Conservation (phyloP, 2,329 filamentous ascomycete genomes). For the Lachnellula suecica region DNA sequence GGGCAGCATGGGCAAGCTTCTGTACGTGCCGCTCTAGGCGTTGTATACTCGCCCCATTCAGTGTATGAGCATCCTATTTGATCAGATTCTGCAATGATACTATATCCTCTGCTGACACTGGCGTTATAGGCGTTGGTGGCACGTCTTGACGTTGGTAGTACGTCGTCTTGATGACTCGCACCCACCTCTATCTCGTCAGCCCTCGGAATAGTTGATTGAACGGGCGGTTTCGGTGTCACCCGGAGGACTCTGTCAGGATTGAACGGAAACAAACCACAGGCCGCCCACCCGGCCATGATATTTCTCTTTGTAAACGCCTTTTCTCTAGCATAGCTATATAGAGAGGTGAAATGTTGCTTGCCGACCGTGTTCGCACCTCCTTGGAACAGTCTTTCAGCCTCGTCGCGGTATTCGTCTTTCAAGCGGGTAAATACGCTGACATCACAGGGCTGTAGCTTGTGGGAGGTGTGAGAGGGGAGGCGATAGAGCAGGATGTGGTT, state of each 20-base stretch:
- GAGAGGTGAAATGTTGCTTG: constrained; percentile 16
- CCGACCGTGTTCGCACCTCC: constrained; percentile 11
- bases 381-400: constrained; percentile 19
- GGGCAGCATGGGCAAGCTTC: constrained; percentile 23
- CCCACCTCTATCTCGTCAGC: background rate
- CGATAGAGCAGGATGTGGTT: constrained; percentile 25
- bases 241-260: constrained; percentile 2
- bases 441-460: constrained; percentile 29
- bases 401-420: constrained; percentile 24
- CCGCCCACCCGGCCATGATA: constrained; percentile 25
- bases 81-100: constrained; percentile 17
- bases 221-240: background rate
- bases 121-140: background rate
- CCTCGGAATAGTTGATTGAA: background rate
- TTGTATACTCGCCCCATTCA: constrained; percentile 14
- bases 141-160: background rate
- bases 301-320: constrained; percentile 23
- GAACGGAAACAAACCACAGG: background rate
- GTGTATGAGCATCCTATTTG: constrained; percentile 15
- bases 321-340: constrained; percentile 18
- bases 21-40: constrained; percentile 20
- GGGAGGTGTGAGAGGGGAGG: constrained; percentile 22
- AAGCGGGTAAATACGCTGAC: constrained; percentile 24
- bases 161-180: constrained; percentile 1
- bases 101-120: constrained; percentile 2